phyloP scores from a whole-genome alignment of 1,284 basidiomycete genomes.

The Microbotryomycetes sp. region DNA sequence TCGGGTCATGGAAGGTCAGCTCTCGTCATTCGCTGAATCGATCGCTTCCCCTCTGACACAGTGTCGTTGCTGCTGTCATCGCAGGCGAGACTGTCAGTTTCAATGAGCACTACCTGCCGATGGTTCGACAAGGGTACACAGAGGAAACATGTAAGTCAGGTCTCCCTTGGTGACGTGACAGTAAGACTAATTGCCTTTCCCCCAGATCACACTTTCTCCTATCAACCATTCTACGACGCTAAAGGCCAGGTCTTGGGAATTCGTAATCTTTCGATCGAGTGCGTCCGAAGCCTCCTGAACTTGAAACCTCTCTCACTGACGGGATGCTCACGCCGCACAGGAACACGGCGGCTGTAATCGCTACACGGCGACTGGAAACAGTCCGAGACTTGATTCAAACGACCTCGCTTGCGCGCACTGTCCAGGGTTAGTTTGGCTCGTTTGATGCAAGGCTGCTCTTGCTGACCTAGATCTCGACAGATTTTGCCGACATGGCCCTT shows the following conservation, averaged over 20 bases:
- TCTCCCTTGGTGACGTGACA: no score
- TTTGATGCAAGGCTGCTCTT: not conserved
- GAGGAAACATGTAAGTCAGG: slow-evolving; percentile 22
- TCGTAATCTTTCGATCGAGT: slow-evolving; percentile 27
- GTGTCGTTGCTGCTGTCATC: no score
- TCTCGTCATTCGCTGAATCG: not conserved
- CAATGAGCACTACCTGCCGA: slow-evolving; percentile 20
- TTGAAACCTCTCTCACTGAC: not conserved
- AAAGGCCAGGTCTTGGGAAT: slow-evolving; percentile 23
- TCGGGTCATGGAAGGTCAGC: slow-evolving; percentile 10
- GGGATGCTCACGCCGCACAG: not conserved
- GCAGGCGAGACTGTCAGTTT: slow-evolving; percentile 19
- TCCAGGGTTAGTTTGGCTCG: slow-evolving; percentile 10
- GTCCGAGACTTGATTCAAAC: slow-evolving; percentile 30
- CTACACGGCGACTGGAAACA: slow-evolving; percentile 26
- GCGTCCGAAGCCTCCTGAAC: not conserved
- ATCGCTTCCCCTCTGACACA: no score
- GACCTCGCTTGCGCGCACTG: slow-evolving; percentile 26
- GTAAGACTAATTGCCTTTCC: not conserved
- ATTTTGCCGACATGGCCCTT: slow-evolving; percentile 21
- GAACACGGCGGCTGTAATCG: slow-evolving; percentile 30
- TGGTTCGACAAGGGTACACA: slow-evolving; percentile 10
- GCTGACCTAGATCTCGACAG: not conserved
- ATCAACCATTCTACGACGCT: slow-evolving; percentile 18
- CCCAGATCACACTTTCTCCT: slow-evolving; percentile 31